These are phyloP conservation scores for Polyrhizophydium stewartii DNA, from an alignment of 371 early-diverging fungal species.

Conservation along the genomic window DNA sequence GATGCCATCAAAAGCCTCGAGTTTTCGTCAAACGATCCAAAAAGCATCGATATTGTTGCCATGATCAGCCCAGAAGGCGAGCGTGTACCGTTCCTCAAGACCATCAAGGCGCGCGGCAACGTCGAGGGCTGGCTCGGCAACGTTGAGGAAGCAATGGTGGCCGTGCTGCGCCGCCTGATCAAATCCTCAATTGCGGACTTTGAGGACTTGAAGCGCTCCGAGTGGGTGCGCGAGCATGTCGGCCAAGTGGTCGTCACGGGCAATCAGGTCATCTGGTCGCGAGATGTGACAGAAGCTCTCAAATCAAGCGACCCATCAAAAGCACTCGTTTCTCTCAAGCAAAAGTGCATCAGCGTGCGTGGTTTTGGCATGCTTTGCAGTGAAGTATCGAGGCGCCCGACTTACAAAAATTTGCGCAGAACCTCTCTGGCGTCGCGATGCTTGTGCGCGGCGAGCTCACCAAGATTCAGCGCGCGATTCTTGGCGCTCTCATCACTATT, in stretches of 20 bases:
- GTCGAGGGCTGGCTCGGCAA: constrained; percentile 55
- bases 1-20: constrained; percentile 54
- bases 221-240: constrained; percentile 50
- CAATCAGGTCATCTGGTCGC: constrained; percentile 48
- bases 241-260: constrained; percentile 51
- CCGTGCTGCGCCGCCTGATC: constrained; percentile 36
- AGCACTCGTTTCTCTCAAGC: constrained; percentile 26
- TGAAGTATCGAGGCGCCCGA: too few species aligned
- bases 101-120: constrained; percentile 53
- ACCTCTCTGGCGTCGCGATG: constrained; percentile 40
- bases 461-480: constrained; percentile 43
- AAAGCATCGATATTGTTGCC: constrained; percentile 49
- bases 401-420: constrained; percentile 9
- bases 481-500: constrained; percentile 53
- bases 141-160: constrained; percentile 54
- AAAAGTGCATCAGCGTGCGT: constrained; percentile 31
- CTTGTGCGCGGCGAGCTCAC: constrained; percentile 52
- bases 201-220: constrained; percentile 37
- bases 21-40: constrained; percentile 44
- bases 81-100: constrained; percentile 43
- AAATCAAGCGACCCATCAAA: constrained; percentile 32
- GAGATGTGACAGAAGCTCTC: constrained; percentile 43
- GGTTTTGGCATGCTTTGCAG: neutral
- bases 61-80: constrained; percentile 56
- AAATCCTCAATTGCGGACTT: constrained; percentile 45